phyloP scores from a whole-genome alignment of 176 grass and related monocot species.

The Aegilops sharonensis region DNA sequence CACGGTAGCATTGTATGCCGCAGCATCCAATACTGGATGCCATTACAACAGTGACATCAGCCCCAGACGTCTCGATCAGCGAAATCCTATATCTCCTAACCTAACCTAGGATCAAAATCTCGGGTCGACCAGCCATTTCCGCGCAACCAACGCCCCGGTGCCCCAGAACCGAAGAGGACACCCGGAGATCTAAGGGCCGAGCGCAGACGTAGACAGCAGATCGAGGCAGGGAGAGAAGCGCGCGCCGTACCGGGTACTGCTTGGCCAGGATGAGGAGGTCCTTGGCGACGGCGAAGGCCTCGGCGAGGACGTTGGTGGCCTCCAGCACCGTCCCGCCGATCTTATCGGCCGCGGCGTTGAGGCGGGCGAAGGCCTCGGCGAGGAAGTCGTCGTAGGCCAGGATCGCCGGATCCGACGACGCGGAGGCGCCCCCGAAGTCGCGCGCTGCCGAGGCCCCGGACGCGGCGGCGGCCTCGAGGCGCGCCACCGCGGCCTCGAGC shows the following conservation, averaged over 20 bases:
- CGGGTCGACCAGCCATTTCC: conserved; percentile 6
- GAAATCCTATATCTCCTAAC: background rate
- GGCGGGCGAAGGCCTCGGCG: conserved; percentile 44
- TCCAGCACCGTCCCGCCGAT: conserved; percentile 91
- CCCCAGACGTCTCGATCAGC: background rate
- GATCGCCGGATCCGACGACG: conserved; percentile 66
- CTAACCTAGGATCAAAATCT: background rate
- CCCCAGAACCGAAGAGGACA: background rate
- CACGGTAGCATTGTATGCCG: background rate
- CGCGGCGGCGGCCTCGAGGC: conserved; percentile 69
- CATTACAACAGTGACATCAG: background rate
- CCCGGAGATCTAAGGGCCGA: conserved; percentile 14
- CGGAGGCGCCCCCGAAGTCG: conserved; percentile 22
- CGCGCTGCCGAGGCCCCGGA: conserved; percentile 43
- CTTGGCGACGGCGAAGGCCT: conserved; percentile 70
- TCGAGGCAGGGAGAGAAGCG: conserved; percentile 8
- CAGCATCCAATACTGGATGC: background rate
- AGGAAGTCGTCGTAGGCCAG: conserved; percentile 82
- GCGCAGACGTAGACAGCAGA: background rate
- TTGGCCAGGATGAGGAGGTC: conserved; percentile 81
- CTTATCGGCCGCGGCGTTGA: conserved; percentile 65
- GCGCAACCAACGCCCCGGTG: background rate
- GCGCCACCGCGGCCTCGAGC: conserved; percentile 84
- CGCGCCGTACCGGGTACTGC: conserved; percentile 55
- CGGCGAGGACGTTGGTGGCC: conserved; percentile 63